Evolutionary conservation across 2,329 filamentous ascomycete genomes (phyloP).

Genomic region (Fusarium sp.): DNA sequence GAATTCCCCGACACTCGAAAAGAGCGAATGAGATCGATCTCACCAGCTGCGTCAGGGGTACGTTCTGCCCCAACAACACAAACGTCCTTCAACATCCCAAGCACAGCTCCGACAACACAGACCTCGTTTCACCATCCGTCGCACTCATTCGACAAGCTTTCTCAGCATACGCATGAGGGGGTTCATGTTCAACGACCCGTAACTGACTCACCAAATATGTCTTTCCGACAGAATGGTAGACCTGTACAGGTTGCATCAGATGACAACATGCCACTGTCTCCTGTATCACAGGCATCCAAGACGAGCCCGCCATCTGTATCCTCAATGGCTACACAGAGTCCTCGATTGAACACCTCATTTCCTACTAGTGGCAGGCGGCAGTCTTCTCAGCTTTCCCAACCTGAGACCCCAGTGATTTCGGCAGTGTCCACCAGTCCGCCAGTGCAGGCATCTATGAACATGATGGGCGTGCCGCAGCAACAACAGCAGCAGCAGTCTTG

Average conservation of each 20-base stretch:
- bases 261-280: constrained; percentile 38
- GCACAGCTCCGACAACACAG: constrained; percentile 30
- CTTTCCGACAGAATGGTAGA: constrained; percentile 22
- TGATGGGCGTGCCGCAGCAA: constrained; percentile 21
- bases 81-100: constrained; percentile 30
- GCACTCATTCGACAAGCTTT: constrained; percentile 39
- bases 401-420: constrained; percentile 26
- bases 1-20: constrained; percentile 14
- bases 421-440: constrained; percentile 27
- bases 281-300: constrained; percentile 41
- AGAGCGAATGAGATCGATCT: constrained; percentile 29
- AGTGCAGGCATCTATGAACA: constrained; percentile 27
- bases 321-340: constrained; percentile 44
- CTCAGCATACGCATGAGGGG: constrained; percentile 16
- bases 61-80: constrained; percentile 30
- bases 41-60: constrained; percentile 27
- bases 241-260: constrained; percentile 7
- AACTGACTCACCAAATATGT: constrained; percentile 32
- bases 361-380: constrained; percentile 21
- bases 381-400: constrained; percentile 29
- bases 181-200: constrained; percentile 25
- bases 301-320: constrained; percentile 41
- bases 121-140: constrained; percentile 31
- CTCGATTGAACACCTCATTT: constrained; percentile 33
- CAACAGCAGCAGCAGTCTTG: constrained; percentile 27